Evolutionary conservation across 2,329 filamentous ascomycete species (phyloP), one percentile per base, ranked within the genome.

Genomic region (Tolypocladium inflatum): DNA sequence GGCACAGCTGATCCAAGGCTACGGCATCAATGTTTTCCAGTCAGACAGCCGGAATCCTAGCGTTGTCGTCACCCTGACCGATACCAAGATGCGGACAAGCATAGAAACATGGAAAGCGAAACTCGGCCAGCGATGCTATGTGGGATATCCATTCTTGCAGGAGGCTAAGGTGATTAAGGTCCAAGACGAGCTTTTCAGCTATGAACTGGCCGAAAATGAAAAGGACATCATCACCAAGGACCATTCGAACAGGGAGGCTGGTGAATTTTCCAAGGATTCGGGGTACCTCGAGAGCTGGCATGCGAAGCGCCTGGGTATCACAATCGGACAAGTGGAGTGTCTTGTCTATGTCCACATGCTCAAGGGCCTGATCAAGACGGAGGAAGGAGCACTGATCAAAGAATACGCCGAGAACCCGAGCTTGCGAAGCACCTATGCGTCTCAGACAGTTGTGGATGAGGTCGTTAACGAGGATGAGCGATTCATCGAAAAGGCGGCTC

Each of bases 31-130:
- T 62, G 91, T 99, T 39, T 99, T 99, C 77, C 91, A 96, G 69
- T 86, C 93, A 65, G 94, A 97, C 65, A 97, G 92, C 70, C 87
- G 91, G 55, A 97, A 97, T 68, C 92, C 97, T 72, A 99, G 93
- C 72, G 92, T 97, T 85, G 84, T 97, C 30, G 82, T 97, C 58
- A 96, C 90, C 2, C 78, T 99, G 55, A 80, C 86, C 38, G 87
- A 90, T 42, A 84, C 89, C 0, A 90, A 92, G 62, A 74, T 77
- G 59, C 85, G 88, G 41, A 86, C 88, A 54, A 89, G 83, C 62
- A 79, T 86, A 26, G 85, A 89, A 63, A 76, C 83, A 57, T 92
- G 92, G 57, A 90, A 91, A 70, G 75, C 78, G 55, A 93, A 91
- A 68, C 80, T 99, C 51, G 93, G 92, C 51, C 83, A 93, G 72